Evolutionary conservation across 257 asterid species (phyloP).

Genomic region (Fraxinus cuspidata): DNA sequence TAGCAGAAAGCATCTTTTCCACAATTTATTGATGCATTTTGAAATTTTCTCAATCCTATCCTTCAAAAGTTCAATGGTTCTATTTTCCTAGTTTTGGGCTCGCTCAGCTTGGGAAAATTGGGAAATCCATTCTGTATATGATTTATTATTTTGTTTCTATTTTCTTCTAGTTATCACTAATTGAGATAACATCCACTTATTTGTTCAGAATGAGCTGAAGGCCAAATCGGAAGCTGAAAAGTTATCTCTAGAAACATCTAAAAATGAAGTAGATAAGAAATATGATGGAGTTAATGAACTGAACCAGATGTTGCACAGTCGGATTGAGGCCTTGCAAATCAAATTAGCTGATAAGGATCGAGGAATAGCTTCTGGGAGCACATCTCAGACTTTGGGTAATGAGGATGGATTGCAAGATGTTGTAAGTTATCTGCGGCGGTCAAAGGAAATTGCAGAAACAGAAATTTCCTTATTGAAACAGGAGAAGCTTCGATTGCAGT

Average conservation of each 20-base stretch:
- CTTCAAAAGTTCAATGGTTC: background rate
- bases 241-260: slow-evolving; percentile 64
- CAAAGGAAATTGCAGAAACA: slow-evolving; percentile 91
- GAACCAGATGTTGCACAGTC: slow-evolving; percentile 80
- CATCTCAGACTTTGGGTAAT: slow-evolving; percentile 42
- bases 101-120: background rate
- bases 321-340: slow-evolving; percentile 86
- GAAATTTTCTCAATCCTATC: background rate
- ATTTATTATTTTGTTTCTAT: background rate
- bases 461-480: slow-evolving; percentile 85
- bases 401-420: slow-evolving; percentile 80
- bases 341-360: slow-evolving; percentile 81
- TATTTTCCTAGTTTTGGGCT: background rate
- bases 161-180: background rate
- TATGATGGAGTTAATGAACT: slow-evolving; percentile 74
- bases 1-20: background rate
- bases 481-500: slow-evolving; percentile 80
- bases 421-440: slow-evolving; percentile 82
- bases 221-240: slow-evolving; percentile 76
- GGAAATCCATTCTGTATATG: background rate
- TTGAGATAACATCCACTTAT: slow-evolving; percentile 15
- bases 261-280: slow-evolving; percentile 70
- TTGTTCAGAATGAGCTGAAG: slow-evolving; percentile 64
- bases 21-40: background rate
- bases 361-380: slow-evolving; percentile 60